Evolutionary conservation across 495 filamentous ascomycete species (phyloP), one percentile per base, ranked within the genome.

Genomic region (Neurospora sp.): DNA sequence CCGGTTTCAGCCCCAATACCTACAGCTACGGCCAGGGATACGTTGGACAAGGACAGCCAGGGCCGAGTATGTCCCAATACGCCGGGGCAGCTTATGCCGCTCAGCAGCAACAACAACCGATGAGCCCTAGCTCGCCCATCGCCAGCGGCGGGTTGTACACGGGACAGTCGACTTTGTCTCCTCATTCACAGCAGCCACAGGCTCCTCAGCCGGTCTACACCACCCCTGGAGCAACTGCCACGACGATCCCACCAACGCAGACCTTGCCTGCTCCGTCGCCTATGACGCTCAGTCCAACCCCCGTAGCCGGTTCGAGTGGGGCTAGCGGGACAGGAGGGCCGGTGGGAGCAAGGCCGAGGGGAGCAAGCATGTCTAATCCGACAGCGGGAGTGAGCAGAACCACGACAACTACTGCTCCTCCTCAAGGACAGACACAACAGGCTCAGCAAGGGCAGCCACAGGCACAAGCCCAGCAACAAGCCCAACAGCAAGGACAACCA

Each of bases 21-120:
- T 59, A 59, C 48, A 24, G 0, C 21, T 28, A 43, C 42, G 24
- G 48, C 24, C 24, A 24, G 48, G 48, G 48, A 59, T 59, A 59
- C 24, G 48, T 24, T 21, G 48, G 48, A 1, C 48, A 59, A 28
- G 48, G 48, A 24, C 48, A 59, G 11, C 70, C 74, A 34, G 71
- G 74, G 19, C 76, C 77, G 48, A 42, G 62, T n/a, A n/a, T 72
- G 39, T 43, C 76, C 36, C 76, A 74, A 10, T 79, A 76, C 39
- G 75, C 76, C 31, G 76, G 71, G 7, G 74, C 79, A 21, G 72
- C 76, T 10, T 80, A 77, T 48, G 78, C 69, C 21, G 72, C 77
- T 5, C 39, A 70, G 0, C 39, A 42, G 34, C 6, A 70, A 2
- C 62, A 70, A 39, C 73, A 48, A 36, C n/a, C 39, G 54, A 54